Conservation (phyloP, 2,329 filamentous ascomycete species). For the Biscogniauxia mediterranea region DNA sequence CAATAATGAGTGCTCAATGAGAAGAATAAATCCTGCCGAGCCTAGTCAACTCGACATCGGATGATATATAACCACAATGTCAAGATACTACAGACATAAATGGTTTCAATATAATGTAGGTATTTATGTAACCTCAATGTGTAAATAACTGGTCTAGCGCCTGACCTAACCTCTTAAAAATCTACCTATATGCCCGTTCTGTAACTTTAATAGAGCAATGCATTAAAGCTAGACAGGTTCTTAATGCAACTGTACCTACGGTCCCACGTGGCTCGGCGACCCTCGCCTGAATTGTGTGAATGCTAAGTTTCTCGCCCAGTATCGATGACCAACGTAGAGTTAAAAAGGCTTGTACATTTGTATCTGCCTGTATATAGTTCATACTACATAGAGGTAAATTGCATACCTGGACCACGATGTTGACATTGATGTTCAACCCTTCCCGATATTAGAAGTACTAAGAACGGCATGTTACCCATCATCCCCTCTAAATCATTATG, state of each 20-base stretch:
- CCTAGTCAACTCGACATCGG: not conserved
- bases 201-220: not conserved
- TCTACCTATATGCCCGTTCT: not conserved
- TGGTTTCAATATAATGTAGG: too few relatives aligned
- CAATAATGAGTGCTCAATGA: not conserved
- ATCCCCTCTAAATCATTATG: too few relatives aligned
- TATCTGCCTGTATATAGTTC: too few relatives aligned
- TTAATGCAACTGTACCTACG: not conserved
- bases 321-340: too few relatives aligned
- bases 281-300: not conserved
- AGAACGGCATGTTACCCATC: too few relatives aligned
- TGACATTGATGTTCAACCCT: too few relatives aligned
- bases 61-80: not conserved
- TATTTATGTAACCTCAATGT: not conserved
- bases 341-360: too few relatives aligned
- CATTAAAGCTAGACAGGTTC: not conserved
- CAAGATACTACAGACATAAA: too few relatives aligned
- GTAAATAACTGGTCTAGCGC: not conserved
- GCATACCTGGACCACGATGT: too few relatives aligned
- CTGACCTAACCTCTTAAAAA: not conserved
- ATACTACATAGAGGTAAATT: too few relatives aligned
- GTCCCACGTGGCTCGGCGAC: not conserved
- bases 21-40: not conserved
- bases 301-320: not conserved
- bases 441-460: too few relatives aligned